These are phyloP conservation scores for Syncephalastrum racemosum DNA, from an alignment of 371 early-diverging fungal genomes.

Conservation along the genomic window DNA sequence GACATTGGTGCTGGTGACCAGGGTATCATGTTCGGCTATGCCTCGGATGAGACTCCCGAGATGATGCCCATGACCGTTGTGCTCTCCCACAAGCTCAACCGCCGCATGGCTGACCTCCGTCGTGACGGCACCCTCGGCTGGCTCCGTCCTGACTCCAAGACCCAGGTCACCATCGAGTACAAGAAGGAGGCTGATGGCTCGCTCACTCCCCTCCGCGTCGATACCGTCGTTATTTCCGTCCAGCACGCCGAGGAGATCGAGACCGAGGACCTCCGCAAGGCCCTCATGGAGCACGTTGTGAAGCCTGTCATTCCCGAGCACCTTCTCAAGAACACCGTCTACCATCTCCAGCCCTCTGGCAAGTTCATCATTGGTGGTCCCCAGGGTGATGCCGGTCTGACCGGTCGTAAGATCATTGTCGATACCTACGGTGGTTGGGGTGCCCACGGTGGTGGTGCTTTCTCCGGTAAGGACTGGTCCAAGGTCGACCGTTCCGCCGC, in stretches of 20 bases:
- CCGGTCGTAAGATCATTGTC: conserved; percentile 99
- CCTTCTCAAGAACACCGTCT: conserved; percentile 91
- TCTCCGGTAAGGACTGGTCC: conserved; percentile 99
- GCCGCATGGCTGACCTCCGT: conserved; percentile 93
- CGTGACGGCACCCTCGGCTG: conserved; percentile 88
- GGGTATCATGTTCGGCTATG: conserved; percentile 97
- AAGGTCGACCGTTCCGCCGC: conserved; percentile 99
- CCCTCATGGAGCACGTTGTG: conserved; percentile 92
- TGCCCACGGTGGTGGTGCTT: conserved; percentile 99
- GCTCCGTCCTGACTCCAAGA: conserved; percentile 99
- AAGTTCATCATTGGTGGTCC: conserved; percentile 99
- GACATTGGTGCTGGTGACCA: conserved; percentile 99
- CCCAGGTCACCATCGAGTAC: conserved; percentile 99
- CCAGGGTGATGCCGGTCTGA: conserved; percentile 99
- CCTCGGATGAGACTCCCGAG: conserved; percentile 99
- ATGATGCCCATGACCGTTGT: conserved; percentile 97
- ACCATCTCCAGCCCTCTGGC: conserved; percentile 99
- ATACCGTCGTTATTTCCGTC: conserved; percentile 98
- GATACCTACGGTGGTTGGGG: conserved; percentile 96
- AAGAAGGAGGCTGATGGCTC: conserved; percentile 85
- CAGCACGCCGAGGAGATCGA: conserved; percentile 94
- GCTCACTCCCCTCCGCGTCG: conserved; percentile 93
- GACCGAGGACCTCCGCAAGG: conserved; percentile 83
- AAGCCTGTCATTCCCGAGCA: conserved; percentile 93
- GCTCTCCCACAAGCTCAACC: conserved; percentile 97